phyloP scores from a whole-genome alignment of 1,284 basidiomycete genomes.

The Coniferiporia weirii region DNA sequence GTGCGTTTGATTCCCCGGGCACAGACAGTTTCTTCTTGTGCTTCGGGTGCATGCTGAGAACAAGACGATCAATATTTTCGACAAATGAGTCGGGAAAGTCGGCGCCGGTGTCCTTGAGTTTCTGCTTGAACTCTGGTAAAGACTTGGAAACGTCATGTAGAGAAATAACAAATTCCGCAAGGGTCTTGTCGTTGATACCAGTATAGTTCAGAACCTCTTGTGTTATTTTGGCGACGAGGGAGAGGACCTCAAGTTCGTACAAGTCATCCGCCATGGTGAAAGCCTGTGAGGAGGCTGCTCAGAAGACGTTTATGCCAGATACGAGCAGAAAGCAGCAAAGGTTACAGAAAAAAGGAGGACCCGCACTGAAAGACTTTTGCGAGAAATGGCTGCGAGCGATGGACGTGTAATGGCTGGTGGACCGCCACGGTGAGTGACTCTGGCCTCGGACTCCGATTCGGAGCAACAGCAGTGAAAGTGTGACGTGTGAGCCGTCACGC shows the following conservation, averaged over 20 bases:
- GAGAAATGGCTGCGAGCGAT: no score
- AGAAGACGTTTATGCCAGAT: not conserved
- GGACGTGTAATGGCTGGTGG: no score
- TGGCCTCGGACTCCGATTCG: not conserved
- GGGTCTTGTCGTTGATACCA: conserved; percentile 81
- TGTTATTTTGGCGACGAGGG: conserved; percentile 82
- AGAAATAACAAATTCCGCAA: conserved; percentile 93
- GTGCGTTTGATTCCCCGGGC: conserved; percentile 38
- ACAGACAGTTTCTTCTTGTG: conserved; percentile 71
- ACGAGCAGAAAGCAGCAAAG: conserved; percentile 3
- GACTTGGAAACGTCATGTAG: conserved; percentile 84
- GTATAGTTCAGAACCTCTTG: conserved; percentile 88
- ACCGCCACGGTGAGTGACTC: no score
- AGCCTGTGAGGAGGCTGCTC: not conserved
- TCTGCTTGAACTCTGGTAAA: conserved; percentile 74
- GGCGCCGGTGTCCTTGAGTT: conserved; percentile 78
- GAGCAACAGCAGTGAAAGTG: not conserved
- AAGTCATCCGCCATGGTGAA: conserved; percentile 69
- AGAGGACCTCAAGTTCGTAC: conserved; percentile 87
- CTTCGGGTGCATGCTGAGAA: conserved; percentile 93
- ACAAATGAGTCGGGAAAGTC: conserved; percentile 88
- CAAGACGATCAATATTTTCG: conserved; percentile 90
- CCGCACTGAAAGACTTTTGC: not conserved
- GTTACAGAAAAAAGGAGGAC: not conserved
- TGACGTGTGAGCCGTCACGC: not conserved